Conservation (phyloP, 192 early-diverging fungal genomes). For the Paraglomus brasilianum region DNA sequence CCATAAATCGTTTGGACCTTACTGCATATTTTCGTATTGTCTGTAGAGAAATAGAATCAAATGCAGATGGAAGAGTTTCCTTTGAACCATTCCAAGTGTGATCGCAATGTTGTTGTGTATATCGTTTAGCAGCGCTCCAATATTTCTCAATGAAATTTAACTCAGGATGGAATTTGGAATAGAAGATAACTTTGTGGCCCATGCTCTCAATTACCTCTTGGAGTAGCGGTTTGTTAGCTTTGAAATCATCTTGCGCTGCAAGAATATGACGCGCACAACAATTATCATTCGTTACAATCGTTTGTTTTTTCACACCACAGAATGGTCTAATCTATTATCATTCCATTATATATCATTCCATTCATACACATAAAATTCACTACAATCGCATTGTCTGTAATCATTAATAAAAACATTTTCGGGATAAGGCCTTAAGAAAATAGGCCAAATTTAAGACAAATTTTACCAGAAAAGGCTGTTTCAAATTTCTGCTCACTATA, state of each 20-base stretch:
- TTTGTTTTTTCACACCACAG: no score
- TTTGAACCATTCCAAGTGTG: neutral
- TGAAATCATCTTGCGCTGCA: neutral
- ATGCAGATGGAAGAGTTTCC: conserved; percentile 3
- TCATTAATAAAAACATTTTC: no score
- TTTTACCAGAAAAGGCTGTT: no score
- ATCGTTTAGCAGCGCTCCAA: conserved; percentile 23
- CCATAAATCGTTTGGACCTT: neutral
- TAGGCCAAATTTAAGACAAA: no score
- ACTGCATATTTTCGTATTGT: neutral
- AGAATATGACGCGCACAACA: conserved; percentile 12
- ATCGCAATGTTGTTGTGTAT: conserved; percentile 19
- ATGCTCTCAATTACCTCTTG: conserved; percentile 16
- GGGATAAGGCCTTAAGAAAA: no score
- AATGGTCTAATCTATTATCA: no score
- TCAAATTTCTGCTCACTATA: no score
- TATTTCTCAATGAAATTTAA: conserved; percentile 26
- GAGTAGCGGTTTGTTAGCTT: neutral
- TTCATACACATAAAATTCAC: no score
- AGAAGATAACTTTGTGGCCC: conserved; percentile 18
- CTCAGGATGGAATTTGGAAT: conserved; percentile 24
- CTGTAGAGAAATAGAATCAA: conserved; percentile 1
- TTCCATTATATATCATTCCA: no score
- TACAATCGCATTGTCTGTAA: no score
- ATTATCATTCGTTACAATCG: no score